Evolutionary conservation across 306 rosid genomes (phyloP), one percentile per base, ranked within the genome.

Genomic region (Vigna hirtella): DNA sequence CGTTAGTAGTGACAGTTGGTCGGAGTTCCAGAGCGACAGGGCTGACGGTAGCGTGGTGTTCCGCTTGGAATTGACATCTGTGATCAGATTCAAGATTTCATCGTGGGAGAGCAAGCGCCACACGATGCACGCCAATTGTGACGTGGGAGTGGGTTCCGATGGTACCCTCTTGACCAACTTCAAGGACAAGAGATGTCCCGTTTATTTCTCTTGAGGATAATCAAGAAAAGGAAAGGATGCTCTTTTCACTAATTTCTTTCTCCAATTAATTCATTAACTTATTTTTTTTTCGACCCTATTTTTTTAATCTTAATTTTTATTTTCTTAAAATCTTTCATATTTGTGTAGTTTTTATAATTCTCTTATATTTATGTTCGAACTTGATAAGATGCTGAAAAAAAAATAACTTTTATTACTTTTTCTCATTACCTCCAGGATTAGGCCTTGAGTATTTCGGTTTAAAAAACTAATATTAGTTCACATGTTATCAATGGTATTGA

Each of bases 71-170:
- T 43, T 95, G 15, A 61, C 85, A 70, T 79, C 90, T 11, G 81
- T 70, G 58, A 95, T 95, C 45, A 81, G 75, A 58, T 95, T 95
- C 72, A 87, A 70, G 82, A 72, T 95, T 18, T 81, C 89, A 1
- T 22, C 87, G 55, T 95, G 98, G 98, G 63, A 73, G 0, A 89
- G 90, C 69, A 85, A 73, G 84, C 89, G 67, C 75, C 98, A 95
- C 65, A 87, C 61, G 69, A 81, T 89, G 91, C 91, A 92, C 32
- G 90, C 95, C 49, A 88, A 78, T 74, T 95, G 98, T 77, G 87
- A 81, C 9, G 90, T 79, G 17, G 83, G 82, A 2, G 96, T 94
- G 70, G 97, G 93, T 53, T 81, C 85, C 9, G 90, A 90, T 63
- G 98, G 97, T 1, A 42, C 45, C 38, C 84, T 92, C 62, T 84